Evolutionary conservation across 2,329 filamentous ascomycete genomes (phyloP), one percentile per base, ranked within the genome.

Genomic region (Hirsutella minnesotensis): DNA sequence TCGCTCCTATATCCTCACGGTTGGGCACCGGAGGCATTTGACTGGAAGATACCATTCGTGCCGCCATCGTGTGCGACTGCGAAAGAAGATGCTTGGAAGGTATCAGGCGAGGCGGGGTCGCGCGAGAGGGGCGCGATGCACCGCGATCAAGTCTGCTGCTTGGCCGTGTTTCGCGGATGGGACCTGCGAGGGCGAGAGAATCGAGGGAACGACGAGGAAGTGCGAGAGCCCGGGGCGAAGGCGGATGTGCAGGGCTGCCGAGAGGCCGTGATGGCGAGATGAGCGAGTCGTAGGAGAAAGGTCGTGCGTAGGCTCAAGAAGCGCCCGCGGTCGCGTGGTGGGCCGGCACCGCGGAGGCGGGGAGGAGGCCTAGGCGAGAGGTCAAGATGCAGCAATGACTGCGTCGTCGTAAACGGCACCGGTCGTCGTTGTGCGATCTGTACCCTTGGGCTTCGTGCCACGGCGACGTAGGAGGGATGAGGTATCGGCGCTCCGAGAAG

Each of bases 1-100:
- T 73, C 44, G 69, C 67, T 27, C 61, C 64, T 49, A 76, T 74
- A 52, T 81, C 77, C 63, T 82, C 78, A 50, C 72, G 65, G 56
- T 77, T 77, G 13, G 77, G 77, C 40, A 72, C 66, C 50, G 72
- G 68, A 46, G 75, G 74, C 73, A 79, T 77, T 52, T 62, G 62
- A 40, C 53, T 60, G 42, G 58, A 44, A 42, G 52, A 49, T 50
- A 54, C 58, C 55, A 59, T 63, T 47, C 56, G 61, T 39, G 61
- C 47, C 38, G 60, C 53, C 62, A 65, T 64, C 13, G 20, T 43
- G 18, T 35, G 27, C 41, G 31, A 18, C 35, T 35, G 16, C 15
- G 4, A 18, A 18, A 9, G 40, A 34, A 15, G 20, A 33, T 12
- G 34, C 35, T 33, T 40, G 27, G 20, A 30, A 2, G 33, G 24